Evolutionary conservation across 73 alveolate genomes (phyloP).

Genomic region (Strombidium stylifer): DNA sequence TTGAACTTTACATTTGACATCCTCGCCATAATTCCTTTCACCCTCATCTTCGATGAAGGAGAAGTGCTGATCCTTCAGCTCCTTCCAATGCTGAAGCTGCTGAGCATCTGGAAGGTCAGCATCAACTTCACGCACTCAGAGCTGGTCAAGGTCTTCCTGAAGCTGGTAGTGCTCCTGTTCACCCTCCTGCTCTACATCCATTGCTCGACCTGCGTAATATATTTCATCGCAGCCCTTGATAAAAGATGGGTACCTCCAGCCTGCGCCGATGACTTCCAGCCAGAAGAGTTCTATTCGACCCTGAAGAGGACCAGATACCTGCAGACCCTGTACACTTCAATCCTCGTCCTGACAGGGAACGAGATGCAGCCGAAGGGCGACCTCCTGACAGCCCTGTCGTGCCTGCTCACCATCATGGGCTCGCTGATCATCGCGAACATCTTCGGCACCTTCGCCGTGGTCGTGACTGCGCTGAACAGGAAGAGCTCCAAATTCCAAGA

Average conservation of each 20-base stretch:
- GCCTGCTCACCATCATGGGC: conserved; percentile 38
- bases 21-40: too few species aligned
- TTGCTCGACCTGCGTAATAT: conserved; percentile 46
- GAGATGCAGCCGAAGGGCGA: conserved; percentile 41
- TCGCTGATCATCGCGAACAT: conserved; percentile 48
- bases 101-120: too few species aligned
- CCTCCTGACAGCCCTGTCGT: background rate
- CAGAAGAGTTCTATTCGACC: conserved; percentile 9
- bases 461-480: conserved; percentile 12
- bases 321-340: conserved; percentile 21
- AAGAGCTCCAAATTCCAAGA: conserved; percentile 41
- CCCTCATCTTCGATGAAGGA: too few species aligned
- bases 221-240: conserved; percentile 6
- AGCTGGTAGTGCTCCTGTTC: conserved; percentile 40
- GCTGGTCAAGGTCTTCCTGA: conserved; percentile 40
- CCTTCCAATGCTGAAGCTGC: too few species aligned
- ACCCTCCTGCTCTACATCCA: conserved; percentile 38
- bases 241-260: conserved; percentile 32
- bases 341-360: conserved; percentile 32
- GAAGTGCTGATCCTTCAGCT: too few species aligned
- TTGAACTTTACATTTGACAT: too few species aligned
- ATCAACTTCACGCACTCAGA: too few species aligned
- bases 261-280: conserved; percentile 6
- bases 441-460: conserved; percentile 51
- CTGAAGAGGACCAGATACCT: background rate